A percentile compares a stretch with the other conserved stretches of the same genome.
phyloP scores from a whole-genome alignment of 2,329 filamentous ascomycete species.

The Hymenoscyphus occultus region DNA sequence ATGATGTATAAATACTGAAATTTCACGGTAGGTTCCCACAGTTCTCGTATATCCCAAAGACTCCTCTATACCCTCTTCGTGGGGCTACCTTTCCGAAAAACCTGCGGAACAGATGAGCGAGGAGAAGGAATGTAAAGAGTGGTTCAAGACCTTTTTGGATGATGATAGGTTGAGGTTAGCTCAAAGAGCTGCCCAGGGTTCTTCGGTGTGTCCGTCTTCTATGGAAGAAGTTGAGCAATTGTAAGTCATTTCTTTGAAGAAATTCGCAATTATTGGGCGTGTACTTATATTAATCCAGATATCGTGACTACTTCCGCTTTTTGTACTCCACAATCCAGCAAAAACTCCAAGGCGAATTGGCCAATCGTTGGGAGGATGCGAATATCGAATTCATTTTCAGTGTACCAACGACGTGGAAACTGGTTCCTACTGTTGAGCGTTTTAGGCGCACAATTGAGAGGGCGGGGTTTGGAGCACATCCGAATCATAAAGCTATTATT shows the following conservation, averaged over 20 bases:
- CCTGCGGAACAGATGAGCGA: conserved; percentile 26
- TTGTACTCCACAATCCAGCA: conserved; percentile 37
- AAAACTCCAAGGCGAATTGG: conserved; percentile 29
- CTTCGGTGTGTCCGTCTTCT: conserved; percentile 30
- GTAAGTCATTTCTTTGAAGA: background rate
- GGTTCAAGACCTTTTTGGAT: conserved; percentile 40
- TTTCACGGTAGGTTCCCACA: conserved; percentile 21
- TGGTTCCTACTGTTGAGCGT: conserved; percentile 37
- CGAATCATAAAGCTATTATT: conserved; percentile 41
- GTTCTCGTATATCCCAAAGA: conserved; percentile 23
- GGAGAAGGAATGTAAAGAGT: conserved; percentile 36
- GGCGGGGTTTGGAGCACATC: conserved; percentile 33
- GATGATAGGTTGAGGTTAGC: conserved; percentile 29
- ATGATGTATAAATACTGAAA: background rate
- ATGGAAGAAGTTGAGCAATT: conserved; percentile 19
- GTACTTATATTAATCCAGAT: conserved; percentile 6
- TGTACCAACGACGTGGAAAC: conserved; percentile 43
- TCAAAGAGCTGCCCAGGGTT: conserved; percentile 27
- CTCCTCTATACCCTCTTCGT: conserved; percentile 23
- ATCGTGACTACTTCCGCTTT: conserved; percentile 36
- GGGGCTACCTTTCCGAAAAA: conserved; percentile 39
- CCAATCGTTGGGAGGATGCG: conserved; percentile 26
- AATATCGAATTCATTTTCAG: conserved; percentile 42
- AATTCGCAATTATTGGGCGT: background rate
- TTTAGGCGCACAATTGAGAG: conserved; percentile 34